Percentiles rank a stretch among this genome's conserved stretches.
Evolutionary conservation across 306 rosid genomes (phyloP).

Genomic region (Cyamopsis tetragonoloba): DNA sequence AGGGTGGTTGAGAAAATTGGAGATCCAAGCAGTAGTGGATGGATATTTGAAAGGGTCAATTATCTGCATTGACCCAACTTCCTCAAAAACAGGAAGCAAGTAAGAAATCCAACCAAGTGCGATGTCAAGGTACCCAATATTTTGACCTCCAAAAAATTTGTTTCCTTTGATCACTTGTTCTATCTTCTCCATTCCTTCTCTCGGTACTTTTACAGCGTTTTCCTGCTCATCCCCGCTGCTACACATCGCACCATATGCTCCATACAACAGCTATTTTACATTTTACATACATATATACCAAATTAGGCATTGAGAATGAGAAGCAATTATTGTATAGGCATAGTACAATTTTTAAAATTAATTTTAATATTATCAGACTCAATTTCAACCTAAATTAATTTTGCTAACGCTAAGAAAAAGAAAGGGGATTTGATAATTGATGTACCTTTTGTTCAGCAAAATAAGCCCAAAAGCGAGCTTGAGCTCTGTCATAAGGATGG

Average conservation of each 20-base stretch:
- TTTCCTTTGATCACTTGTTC: slow-evolving; percentile 45
- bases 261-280: slow-evolving; percentile 26
- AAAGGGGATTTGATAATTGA: neutral
- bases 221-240: slow-evolving; percentile 34
- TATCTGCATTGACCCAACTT: slow-evolving; percentile 37
- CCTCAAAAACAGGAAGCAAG: slow-evolving; percentile 48
- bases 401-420: no score
- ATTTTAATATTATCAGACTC: no score
- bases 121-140: slow-evolving; percentile 50
- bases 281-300: neutral
- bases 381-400: no score
- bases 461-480: slow-evolving; percentile 29
- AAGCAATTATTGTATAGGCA: no score
- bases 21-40: slow-evolving; percentile 33
- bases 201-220: slow-evolving; percentile 24
- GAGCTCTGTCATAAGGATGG: slow-evolving; percentile 32
- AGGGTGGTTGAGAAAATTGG: slow-evolving; percentile 32
- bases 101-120: slow-evolving; percentile 55
- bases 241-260: slow-evolving; percentile 19
- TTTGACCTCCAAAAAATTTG: slow-evolving; percentile 47
- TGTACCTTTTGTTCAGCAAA: slow-evolving; percentile 29
- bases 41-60: slow-evolving; percentile 40
- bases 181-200: slow-evolving; percentile 38
- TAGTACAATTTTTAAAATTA: neutral
- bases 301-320: neutral